phyloP scores from a whole-genome alignment of 805 yeast genomes.

The Saccharomycopsis malanga region DNA sequence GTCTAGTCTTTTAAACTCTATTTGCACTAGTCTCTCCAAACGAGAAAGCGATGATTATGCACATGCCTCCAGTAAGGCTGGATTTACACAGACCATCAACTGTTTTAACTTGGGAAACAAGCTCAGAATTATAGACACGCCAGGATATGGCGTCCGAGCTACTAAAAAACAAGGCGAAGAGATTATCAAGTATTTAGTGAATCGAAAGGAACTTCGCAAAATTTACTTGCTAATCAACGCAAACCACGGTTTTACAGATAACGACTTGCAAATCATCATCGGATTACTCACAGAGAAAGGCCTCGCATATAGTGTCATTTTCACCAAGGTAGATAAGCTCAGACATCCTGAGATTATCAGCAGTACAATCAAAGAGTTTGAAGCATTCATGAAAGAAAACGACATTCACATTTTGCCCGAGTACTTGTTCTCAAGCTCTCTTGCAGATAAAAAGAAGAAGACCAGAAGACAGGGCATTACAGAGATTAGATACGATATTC shows the following conservation, averaged over 20 bases:
- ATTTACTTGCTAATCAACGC: slow-evolving; percentile 60
- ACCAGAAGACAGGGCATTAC: slow-evolving; percentile 19
- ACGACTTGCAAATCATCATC: slow-evolving; percentile 46
- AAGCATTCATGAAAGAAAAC: slow-evolving; percentile 33
- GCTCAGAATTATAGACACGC: slow-evolving; percentile 71
- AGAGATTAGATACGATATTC: slow-evolving; percentile 14
- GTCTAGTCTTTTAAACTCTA: slow-evolving; percentile 62
- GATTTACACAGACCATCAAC: slow-evolving; percentile 56
- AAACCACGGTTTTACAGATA: slow-evolving; percentile 48
- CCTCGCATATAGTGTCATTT: slow-evolving; percentile 62
- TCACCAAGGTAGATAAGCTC: slow-evolving; percentile 69
- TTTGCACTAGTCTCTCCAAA: slow-evolving; percentile 38
- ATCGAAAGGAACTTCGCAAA: slow-evolving; percentile 46
- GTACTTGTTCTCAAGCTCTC: slow-evolving; percentile 15
- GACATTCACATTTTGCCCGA: slow-evolving; percentile 21
- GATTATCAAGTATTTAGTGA: slow-evolving; percentile 53
- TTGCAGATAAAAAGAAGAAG: background rate
- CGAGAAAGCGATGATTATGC: slow-evolving; percentile 38
- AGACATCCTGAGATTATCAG: slow-evolving; percentile 20
- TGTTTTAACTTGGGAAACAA: slow-evolving; percentile 56
- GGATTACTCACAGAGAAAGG: slow-evolving; percentile 47
- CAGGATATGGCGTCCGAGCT: slow-evolving; percentile 83
- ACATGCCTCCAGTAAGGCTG: slow-evolving; percentile 47
- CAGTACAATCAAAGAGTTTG: slow-evolving; percentile 31
- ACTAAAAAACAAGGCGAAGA: slow-evolving; percentile 59